phyloP scores from a whole-genome alignment of 1,139 yeast genomes.

The Eremothecium sinecaudum region DNA sequence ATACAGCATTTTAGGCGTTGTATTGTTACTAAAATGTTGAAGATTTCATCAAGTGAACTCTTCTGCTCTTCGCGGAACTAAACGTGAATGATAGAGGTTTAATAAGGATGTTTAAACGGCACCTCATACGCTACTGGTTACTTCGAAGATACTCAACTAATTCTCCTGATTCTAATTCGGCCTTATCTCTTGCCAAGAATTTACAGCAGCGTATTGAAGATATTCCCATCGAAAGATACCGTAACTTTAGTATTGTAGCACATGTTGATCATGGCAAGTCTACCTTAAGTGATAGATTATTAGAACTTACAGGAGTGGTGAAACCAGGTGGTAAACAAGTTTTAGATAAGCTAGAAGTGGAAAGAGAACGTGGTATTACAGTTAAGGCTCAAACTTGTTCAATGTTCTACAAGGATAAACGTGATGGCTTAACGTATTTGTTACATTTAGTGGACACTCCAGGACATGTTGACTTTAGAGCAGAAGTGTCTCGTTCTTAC shows the following conservation, averaged over 20 bases:
- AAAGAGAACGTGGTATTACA: conserved; percentile 91
- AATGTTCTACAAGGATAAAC: conserved; percentile 69
- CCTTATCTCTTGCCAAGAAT: conserved; percentile 6
- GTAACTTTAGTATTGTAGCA: conserved; percentile 92
- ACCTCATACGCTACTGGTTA: too few relatives aligned
- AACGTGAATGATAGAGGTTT: too few relatives aligned
- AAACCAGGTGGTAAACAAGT: conserved; percentile 74
- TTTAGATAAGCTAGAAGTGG: conserved; percentile 86
- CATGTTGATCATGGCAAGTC: conserved; percentile 98
- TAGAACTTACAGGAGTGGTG: conserved; percentile 85
- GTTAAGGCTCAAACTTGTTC: conserved; percentile 95
- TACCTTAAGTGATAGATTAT: conserved; percentile 74
- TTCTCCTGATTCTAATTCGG: too few relatives aligned
- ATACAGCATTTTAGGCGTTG: too few relatives aligned
- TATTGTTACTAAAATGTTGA: too few relatives aligned
- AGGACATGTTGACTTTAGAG: conserved; percentile 93
- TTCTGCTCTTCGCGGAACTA: too few relatives aligned
- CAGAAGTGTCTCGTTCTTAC: conserved; percentile 87
- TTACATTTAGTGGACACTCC: conserved; percentile 94
- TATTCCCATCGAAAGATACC: conserved; percentile 72
- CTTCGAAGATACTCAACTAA: too few relatives aligned
- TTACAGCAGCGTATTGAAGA: conserved; percentile 47
- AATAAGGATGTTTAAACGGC: too few relatives aligned
- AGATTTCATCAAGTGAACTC: too few relatives aligned
- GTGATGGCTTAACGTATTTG: conserved; percentile 53